Percentiles rank a stretch among this genome's conserved stretches.
Conservation (phyloP, 129 eudicot genomes). For the Pulicaria dysenterica region DNA sequence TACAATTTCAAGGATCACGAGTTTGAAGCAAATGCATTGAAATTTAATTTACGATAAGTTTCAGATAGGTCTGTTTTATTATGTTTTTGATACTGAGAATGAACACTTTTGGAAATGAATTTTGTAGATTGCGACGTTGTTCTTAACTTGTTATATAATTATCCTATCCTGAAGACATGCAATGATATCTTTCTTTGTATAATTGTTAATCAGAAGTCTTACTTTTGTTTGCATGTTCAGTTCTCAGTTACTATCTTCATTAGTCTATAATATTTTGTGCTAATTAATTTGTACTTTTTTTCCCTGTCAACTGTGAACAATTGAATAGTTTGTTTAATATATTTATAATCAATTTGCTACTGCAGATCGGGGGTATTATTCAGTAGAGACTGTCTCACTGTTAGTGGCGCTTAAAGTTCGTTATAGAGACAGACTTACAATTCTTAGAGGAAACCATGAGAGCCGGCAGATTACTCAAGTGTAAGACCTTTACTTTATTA, state of each 20-base stretch:
- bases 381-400: constrained; percentile 93
- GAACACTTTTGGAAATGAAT: background rate
- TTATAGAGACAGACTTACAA: constrained; percentile 92
- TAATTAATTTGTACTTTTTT: background rate
- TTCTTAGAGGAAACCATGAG: constrained; percentile 96
- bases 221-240: background rate
- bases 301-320: constrained; percentile 1
- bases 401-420: constrained; percentile 93
- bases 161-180: no score
- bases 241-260: background rate
- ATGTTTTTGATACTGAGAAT: background rate
- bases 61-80: background rate
- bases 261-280: background rate
- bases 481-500: constrained; percentile 53
- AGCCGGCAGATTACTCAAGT: constrained; percentile 98
- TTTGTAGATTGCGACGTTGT: no score
- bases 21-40: no score
- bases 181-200: no score
- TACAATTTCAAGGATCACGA: no score
- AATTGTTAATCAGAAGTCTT: background rate
- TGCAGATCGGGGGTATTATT: constrained; percentile 98
- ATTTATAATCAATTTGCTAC: constrained; percentile 17
- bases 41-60: no score
- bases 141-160: no score
- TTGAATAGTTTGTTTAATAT: constrained; percentile 17